These are phyloP conservation scores for Tuber aestivum DNA, from an alignment of 495 filamentous ascomycete species.

Conservation along the genomic window DNA sequence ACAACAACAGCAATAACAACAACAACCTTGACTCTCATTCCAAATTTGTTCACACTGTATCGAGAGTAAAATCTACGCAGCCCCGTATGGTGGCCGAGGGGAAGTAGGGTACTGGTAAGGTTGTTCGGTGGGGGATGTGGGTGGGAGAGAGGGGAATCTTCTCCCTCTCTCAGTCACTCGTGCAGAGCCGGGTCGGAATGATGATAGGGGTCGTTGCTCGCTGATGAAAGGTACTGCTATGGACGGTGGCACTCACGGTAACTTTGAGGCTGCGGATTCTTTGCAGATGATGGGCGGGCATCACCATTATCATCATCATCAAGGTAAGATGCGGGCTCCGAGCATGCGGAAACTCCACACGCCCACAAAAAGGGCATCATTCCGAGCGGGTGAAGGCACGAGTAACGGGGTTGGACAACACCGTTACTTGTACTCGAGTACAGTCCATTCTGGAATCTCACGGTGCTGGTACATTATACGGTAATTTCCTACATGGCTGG, in stretches of 20 bases:
- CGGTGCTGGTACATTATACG: too few species aligned
- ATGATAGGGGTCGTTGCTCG: background rate
- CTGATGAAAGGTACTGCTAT: background rate
- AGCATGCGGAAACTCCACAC: background rate
- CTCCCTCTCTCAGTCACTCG: background rate
- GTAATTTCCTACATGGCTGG: background rate
- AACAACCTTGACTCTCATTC: constrained; percentile 3
- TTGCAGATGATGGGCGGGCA: background rate
- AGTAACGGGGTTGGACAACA: too few species aligned
- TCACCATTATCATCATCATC: background rate
- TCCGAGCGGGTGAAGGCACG: background rate
- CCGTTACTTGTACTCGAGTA: too few species aligned
- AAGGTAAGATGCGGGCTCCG: background rate
- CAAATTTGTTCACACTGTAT: background rate
- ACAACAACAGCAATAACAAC: constrained; percentile 5
- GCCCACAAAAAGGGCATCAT: background rate
- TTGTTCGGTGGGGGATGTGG: too few species aligned
- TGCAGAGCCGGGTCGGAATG: background rate
- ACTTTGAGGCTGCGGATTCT: background rate
- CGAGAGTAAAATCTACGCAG: background rate
- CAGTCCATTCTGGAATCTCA: too few species aligned
- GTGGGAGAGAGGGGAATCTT: too few species aligned
- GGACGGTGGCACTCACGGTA: background rate
- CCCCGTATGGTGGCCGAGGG: background rate
- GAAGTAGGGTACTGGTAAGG: too few species aligned